Conservation (phyloP, 2,329 filamentous ascomycete species). For the Rhexocercosporidium sp. region DNA sequence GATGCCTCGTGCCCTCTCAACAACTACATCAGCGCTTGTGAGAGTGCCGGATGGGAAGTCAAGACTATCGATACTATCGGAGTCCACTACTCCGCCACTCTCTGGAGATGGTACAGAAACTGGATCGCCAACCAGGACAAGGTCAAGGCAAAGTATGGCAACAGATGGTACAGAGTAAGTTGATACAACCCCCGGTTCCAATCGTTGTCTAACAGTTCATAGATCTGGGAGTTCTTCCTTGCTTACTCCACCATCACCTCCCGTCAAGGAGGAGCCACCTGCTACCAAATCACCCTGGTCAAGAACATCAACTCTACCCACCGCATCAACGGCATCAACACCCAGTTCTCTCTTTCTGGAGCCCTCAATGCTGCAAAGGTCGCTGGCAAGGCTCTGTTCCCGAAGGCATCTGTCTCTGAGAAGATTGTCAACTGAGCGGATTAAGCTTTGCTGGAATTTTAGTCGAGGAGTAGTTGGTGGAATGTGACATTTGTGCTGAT, state of each 20-base stretch:
- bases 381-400: constrained; percentile 30
- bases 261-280: constrained; percentile 75
- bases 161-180: constrained; percentile 91
- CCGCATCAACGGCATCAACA: constrained; percentile 73
- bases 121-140: constrained; percentile 95
- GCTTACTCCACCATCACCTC: constrained; percentile 77
- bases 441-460: neutral
- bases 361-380: constrained; percentile 54
- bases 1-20: constrained; percentile 94
- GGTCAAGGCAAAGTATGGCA: constrained; percentile 93
- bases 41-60: constrained; percentile 87
- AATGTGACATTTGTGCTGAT: neutral
- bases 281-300: constrained; percentile 78
- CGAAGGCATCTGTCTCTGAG: constrained; percentile 26
- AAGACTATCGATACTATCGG: constrained; percentile 93
- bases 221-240: constrained; percentile 86
- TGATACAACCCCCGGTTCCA: neutral
- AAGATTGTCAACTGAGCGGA: constrained; percentile 14
- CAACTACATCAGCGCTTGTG: constrained; percentile 83
- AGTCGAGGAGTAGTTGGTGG: neutral
- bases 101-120: constrained; percentile 99
- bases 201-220: constrained; percentile 20
- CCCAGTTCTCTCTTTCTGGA: constrained; percentile 67
- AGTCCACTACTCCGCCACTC: constrained; percentile 94
- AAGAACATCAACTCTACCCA: constrained; percentile 86